Percentiles rank a stretch among this genome's conserved stretches.
Evolutionary conservation across 345 rosid species (phyloP).

Genomic region (Rubroshorea leprosula): DNA sequence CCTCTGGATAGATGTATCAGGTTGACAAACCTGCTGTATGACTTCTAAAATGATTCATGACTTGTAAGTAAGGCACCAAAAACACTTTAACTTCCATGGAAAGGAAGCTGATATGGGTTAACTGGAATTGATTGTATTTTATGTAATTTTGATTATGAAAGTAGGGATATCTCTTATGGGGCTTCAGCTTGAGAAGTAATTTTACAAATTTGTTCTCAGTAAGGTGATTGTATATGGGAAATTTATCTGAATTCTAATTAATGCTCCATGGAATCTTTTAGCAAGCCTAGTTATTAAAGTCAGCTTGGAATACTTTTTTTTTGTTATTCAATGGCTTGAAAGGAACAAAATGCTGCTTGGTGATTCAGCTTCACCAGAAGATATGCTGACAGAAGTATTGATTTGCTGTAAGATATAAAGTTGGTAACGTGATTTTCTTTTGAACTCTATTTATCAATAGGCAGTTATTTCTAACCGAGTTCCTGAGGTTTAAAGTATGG

Average conservation of each 20-base stretch:
- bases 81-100: too few species aligned
- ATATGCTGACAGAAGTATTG: background rate
- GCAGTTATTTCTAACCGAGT: too few species aligned
- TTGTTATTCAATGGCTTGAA: background rate
- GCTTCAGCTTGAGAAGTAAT: background rate
- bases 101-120: too few species aligned
- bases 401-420: background rate
- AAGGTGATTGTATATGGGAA: background rate
- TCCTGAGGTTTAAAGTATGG: background rate
- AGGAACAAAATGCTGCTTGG: background rate
- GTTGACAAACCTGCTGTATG: too few species aligned
- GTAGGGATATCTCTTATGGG: background rate
- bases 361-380: background rate
- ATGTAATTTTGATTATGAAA: background rate
- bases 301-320: too few species aligned
- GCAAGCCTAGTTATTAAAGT: background rate
- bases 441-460: too few species aligned
- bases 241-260: background rate
- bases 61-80: too few species aligned
- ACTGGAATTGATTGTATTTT: background rate
- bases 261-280: background rate
- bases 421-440: too few species aligned
- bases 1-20: too few species aligned
- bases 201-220: background rate
- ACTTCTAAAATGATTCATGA: too few species aligned